Conservation (phyloP, 2,329 filamentous ascomycete genomes). For the Didymellaceae sp. region DNA sequence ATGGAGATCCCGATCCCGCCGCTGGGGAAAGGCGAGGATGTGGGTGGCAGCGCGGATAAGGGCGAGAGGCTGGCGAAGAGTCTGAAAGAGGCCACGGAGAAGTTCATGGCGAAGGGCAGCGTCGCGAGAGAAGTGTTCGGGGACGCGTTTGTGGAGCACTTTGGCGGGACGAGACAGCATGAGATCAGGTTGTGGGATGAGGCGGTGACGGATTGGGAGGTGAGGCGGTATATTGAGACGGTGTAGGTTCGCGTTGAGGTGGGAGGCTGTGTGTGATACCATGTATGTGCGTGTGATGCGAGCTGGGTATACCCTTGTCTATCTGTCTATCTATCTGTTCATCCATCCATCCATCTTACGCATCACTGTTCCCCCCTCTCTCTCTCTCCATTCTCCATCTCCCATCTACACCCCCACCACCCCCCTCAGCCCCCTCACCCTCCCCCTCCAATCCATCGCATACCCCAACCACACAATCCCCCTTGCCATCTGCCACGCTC, state of each 20-base stretch:
- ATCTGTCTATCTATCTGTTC: no score
- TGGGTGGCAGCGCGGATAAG: constrained; percentile 73
- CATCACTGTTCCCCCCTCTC: neutral
- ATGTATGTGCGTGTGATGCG: neutral
- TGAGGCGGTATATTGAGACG: constrained; percentile 50
- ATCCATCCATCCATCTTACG: no score
- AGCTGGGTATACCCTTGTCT: neutral
- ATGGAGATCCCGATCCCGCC: constrained; percentile 82
- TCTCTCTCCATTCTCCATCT: neutral
- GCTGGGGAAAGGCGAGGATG: constrained; percentile 81
- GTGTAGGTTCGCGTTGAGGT: constrained; percentile 23
- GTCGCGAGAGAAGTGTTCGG: constrained; percentile 94
- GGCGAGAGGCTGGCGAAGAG: constrained; percentile 83
- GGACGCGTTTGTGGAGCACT: constrained; percentile 95
- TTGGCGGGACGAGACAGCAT: constrained; percentile 88
- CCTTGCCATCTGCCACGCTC: constrained; percentile 52
- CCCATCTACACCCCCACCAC: constrained; percentile 40
- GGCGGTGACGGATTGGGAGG: constrained; percentile 94
- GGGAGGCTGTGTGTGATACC: neutral
- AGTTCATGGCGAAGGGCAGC: constrained; percentile 78
- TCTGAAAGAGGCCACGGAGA: constrained; percentile 80
- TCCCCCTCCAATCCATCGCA: constrained; percentile 44
- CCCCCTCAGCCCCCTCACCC: constrained; percentile 50
- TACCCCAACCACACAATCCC: constrained; percentile 59
- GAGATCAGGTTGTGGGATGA: constrained; percentile 92